A percentile compares a stretch with the other conserved stretches of the same genome.
Conservation (phyloP, 495 filamentous ascomycete genomes). For the Trichocladium antarcticum region DNA sequence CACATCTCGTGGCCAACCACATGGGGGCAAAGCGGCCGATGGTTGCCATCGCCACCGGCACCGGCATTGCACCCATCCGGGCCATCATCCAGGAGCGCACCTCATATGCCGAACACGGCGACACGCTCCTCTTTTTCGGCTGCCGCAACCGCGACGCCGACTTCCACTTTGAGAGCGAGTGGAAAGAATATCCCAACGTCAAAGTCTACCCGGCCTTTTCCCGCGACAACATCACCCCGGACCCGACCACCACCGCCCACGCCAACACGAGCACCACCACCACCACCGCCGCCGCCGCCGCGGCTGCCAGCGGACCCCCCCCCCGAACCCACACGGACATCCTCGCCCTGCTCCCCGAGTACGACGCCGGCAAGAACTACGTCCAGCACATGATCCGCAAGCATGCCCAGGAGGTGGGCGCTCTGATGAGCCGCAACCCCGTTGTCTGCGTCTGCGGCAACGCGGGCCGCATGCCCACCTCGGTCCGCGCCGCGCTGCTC, state of each 20-base stretch:
- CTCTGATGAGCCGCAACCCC: slow-evolving; percentile 35
- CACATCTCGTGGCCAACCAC: slow-evolving; percentile 3
- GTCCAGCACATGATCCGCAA: slow-evolving; percentile 75
- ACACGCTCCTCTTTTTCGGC: slow-evolving; percentile 60
- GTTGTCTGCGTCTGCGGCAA: slow-evolving; percentile 68
- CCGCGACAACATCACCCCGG: slow-evolving; percentile 27
- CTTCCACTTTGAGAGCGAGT: slow-evolving; percentile 72
- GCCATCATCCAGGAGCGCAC: slow-evolving; percentile 61
- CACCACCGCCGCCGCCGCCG: neutral
- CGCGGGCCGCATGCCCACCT: slow-evolving; percentile 74
- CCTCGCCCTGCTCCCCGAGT: neutral
- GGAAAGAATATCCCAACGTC: slow-evolving; percentile 39
- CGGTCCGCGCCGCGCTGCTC: slow-evolving; percentile 70
- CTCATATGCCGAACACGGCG: slow-evolving; percentile 10
- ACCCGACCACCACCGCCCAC: slow-evolving; percentile 13
- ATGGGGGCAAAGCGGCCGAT: slow-evolving; percentile 38
- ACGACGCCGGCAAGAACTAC: slow-evolving; percentile 55
- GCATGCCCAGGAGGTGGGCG: slow-evolving; percentile 46
- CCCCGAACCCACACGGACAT: too few relatives aligned
- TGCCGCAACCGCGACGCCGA: slow-evolving; percentile 62
- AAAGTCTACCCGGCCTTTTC: slow-evolving; percentile 74
- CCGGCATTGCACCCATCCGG: slow-evolving; percentile 80
- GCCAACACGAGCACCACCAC: neutral
- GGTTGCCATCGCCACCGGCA: slow-evolving; percentile 79
- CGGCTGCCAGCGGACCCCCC: too few relatives aligned